Base-by-base conservation (phyloP, 208 protist genomes). In the Blechomonas ayalai region DNA sequence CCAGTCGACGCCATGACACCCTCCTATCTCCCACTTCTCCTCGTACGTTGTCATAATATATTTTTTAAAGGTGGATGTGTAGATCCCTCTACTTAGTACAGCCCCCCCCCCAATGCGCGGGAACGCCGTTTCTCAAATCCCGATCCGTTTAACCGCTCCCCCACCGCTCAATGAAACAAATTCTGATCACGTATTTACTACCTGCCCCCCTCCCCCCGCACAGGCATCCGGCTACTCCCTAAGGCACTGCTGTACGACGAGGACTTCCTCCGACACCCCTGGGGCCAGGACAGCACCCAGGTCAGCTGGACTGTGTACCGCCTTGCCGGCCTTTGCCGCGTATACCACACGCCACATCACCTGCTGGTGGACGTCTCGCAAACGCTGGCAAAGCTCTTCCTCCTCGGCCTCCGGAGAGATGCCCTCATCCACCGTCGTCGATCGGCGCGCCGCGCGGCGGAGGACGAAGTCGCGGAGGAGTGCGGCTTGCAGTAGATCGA, bases 191-290 rank as follows among this genome's bases (percentile, higher is more conserved):
- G n/a, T n/a, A n/a, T n/a, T n/a, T n/a, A n/a, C n/a, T n/a, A n/a
- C n/a, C n/a, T n/a, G n/a, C n/a, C n/a, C n/a, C n/a, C n/a, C n/a
- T n/a, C n/a, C n/a, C n/a, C n/a, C n/a, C n/a, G n/a, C n/a, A n/a
- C n/a, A n/a, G n/a, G n/a, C n/a, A n/a, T 41, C 25, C 5, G 12
- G 53, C 22, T 62, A 51, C 24, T 72, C 58, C 19, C 68, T 50
- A 2, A 92, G 43, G 31, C 72, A 76, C 58, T 92, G 84, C 62
- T 92, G 84, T 29, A 92, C 24, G 10, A 77, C 58, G 3, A 92
- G 31, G 3, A 59, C 76, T 36, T 89, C 83, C 49, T 92, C 80
- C 39, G 51, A 57, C 43, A 84, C 68, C 34, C 75, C 63, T 12
- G 58, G 64, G 0, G 50, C 67, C 28, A 92, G 56, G 9, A 62